Evolutionary conservation across 2,329 filamentous ascomycete genomes (phyloP), one percentile per base, ranked within the genome.

Genomic region (Aspergillus brunneoviolaceus): DNA sequence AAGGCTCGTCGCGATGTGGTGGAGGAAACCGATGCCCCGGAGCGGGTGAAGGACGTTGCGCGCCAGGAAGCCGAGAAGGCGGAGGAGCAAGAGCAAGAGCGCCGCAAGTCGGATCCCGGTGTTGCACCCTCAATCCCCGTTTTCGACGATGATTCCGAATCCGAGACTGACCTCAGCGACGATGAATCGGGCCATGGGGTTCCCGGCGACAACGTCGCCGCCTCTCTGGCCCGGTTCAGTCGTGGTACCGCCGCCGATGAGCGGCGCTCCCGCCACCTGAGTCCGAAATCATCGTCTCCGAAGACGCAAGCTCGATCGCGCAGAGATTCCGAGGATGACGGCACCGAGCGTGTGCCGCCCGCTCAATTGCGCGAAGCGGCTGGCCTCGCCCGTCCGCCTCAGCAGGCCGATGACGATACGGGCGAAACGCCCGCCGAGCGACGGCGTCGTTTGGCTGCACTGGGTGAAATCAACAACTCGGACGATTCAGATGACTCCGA

Each of bases 1-100:
- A 87, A 85, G 67, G 76, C 79, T 31, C 84, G 85, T 42, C 81
- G 80, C 14, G 80, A 77, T 51, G 62, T 78, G 5, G 74, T 80
- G 3, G 73, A 80, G 39, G 69, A 79, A 51, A 76, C 73, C 35
- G 77, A 79, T 60, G 77, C 73, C 1, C 76, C 78, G 2, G 69
- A 74, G 21, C 57, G 64, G 7, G 65, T 81, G 29, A 76, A 80
- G 65, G 63, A 76, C 56, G 73, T 74, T 29, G 72, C 77, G 39
- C 69, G 68, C 16, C 67, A 69, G 45, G 60, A 75, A 16, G 73
- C 71, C 19, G 67, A 68, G 50, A 60, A 67, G 33, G 67, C 73
- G 48, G 67, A 68, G 50, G 62, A 62, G 25, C 56, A 67, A 49
- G 68, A 72, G 55, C 57, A 67, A 49, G 68, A 72, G 55, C 69